Base-by-base conservation (phyloP, 2,329 filamentous ascomycete species). In the Fusarium sp. region DNA sequence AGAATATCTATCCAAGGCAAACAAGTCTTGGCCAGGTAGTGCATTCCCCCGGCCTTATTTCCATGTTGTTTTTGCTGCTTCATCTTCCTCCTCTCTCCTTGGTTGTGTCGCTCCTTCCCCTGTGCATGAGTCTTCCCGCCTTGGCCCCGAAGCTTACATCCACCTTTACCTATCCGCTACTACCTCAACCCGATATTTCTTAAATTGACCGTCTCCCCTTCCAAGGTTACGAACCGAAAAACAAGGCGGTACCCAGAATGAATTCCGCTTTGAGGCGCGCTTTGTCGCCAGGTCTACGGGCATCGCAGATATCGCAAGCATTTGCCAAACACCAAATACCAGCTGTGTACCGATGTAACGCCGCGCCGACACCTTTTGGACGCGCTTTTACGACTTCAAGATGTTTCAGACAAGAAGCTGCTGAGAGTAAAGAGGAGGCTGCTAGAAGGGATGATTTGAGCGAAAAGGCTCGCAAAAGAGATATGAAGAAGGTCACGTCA, bases 341-440 rank as follows among this genome's bases (percentile, higher is more conserved):
- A 20, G 25, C 61, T 13, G 44, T 65, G 10, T 63, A 58, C 30
- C 53, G 54, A 30, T 62, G 57, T 29, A 49, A 59, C 30, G 29
- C 42, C 2, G 27, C 18, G 11, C 46, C 49, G 3, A 51, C 27
- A 18, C 29, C 40, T 2, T 57, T 69, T 11, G 29, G 29, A 32
- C 73, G 75, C 54, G 22, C 59, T 18, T 75, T 77, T 25, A 70
- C 73, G 8, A 68, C 61, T 12, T 75, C 75, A 7, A 48, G n/a
- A 60, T 46, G 42, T 9, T 53, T 59, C 5, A 51, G 27, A 1
- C 66, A 71, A n/a, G 72, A 74, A 2, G 65, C 63, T 25, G 20
- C 53, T 11, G 40, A 32, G 4, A 40, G 34, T 5, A 3, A 24
- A 3, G 61, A 70, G 2, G 42, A 58, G 7, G 49, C 52, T 3